Evolutionary conservation across 805 yeast genomes (phyloP).

Genomic region (Saccharomycopsis oosterbeekiorum): DNA sequence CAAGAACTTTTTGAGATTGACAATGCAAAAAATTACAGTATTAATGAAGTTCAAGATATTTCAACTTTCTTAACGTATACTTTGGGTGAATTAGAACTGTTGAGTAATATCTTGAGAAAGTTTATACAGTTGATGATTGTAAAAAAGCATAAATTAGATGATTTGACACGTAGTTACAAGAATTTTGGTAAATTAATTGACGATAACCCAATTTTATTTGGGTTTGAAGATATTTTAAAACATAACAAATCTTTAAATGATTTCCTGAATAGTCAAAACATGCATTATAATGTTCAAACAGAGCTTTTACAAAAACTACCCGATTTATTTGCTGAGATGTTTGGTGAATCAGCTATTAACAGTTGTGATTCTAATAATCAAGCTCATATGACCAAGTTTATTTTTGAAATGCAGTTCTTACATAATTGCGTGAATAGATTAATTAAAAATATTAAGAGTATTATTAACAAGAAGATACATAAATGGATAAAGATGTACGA

Average conservation of each 20-base stretch:
- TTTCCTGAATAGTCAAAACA: neutral
- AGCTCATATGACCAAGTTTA: conserved; percentile 7
- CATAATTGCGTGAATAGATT: conserved; percentile 23
- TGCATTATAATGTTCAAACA: neutral
- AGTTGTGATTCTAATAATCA: conserved; percentile 14
- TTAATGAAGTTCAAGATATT: conserved; percentile 25
- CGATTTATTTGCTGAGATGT: neutral
- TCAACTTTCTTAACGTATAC: conserved; percentile 37
- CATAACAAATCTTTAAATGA: neutral
- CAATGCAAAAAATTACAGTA: conserved; percentile 9
- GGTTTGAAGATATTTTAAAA: neutral
- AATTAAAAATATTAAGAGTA: conserved; percentile 24
- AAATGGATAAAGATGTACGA: conserved; percentile 39
- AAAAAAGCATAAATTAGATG: conserved; percentile 7
- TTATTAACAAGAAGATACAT: conserved; percentile 28
- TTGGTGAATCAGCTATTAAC: conserved; percentile 5
- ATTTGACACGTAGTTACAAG: conserved; percentile 2
- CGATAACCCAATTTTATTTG: conserved; percentile 1
- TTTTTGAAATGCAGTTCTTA: conserved; percentile 12
- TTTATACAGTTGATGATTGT: conserved; percentile 28
- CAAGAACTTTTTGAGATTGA: conserved; percentile 21
- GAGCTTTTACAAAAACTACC: neutral
- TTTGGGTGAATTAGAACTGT: conserved; percentile 30
- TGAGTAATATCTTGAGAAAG: conserved; percentile 23
- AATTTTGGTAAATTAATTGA: neutral